Evolutionary conservation across 2,329 filamentous ascomycete genomes (phyloP).

Genomic region (Alternaria alternata): DNA sequence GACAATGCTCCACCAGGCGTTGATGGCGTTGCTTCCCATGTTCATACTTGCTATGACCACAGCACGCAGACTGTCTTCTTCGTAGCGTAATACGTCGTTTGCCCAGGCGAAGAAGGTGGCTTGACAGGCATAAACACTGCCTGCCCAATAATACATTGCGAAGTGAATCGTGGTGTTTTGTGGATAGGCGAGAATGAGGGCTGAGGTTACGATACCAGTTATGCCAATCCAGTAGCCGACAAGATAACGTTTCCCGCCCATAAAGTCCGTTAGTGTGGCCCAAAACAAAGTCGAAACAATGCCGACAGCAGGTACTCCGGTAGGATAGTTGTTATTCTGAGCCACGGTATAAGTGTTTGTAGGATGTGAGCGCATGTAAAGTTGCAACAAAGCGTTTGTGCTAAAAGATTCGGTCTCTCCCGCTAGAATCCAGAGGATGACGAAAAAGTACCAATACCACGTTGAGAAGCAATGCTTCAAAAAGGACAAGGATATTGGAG

Average conservation of each 20-base stretch:
- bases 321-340: slow-evolving; percentile 64
- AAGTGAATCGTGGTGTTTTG: slow-evolving; percentile 65
- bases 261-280: slow-evolving; percentile 72
- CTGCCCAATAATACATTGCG: slow-evolving; percentile 74
- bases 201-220: slow-evolving; percentile 69
- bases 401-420: slow-evolving; percentile 76
- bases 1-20: slow-evolving; percentile 76
- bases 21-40: slow-evolving; percentile 65
- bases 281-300: slow-evolving; percentile 70
- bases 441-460: slow-evolving; percentile 73
- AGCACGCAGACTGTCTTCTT: slow-evolving; percentile 69
- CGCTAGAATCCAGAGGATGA: slow-evolving; percentile 72
- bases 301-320: slow-evolving; percentile 61
- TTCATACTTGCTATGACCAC: slow-evolving; percentile 78
- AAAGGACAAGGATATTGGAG: slow-evolving; percentile 61
- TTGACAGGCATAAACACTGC: slow-evolving; percentile 75
- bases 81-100: slow-evolving; percentile 72
- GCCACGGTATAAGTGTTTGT: slow-evolving; percentile 57
- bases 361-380: slow-evolving; percentile 61
- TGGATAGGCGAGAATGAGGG: slow-evolving; percentile 66
- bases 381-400: slow-evolving; percentile 65
- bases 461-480: slow-evolving; percentile 64
- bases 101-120: slow-evolving; percentile 80
- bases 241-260: slow-evolving; percentile 69
- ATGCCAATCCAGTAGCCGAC: slow-evolving; percentile 66